Evolutionary conservation across 2,329 filamentous ascomycete species (phyloP).

Genomic region (Acephala macrosclerotiorum): DNA sequence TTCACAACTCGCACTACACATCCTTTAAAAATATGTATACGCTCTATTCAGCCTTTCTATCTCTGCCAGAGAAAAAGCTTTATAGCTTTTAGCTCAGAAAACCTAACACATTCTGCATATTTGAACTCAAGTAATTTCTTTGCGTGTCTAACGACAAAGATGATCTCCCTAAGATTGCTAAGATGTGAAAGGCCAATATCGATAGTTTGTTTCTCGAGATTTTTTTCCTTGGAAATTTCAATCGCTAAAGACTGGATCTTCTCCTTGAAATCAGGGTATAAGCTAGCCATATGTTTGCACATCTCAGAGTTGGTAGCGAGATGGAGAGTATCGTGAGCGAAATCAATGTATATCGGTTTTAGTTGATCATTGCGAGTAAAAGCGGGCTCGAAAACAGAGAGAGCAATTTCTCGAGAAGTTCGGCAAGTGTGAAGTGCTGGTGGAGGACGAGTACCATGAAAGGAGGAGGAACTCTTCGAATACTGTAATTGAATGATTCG

Average conservation of each 20-base stretch:
- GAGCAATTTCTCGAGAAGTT: slow-evolving; percentile 9
- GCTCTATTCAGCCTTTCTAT: not conserved
- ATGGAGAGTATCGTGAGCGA: slow-evolving; percentile 23
- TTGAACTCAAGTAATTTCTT: not conserved
- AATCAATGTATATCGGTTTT: slow-evolving; percentile 17
- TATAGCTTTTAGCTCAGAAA: not conserved
- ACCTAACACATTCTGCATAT: slow-evolving; percentile 9
- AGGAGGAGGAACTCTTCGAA: slow-evolving; percentile 15
- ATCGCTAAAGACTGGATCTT: slow-evolving; percentile 23
- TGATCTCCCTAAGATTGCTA: not conserved
- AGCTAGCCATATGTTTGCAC: not conserved
- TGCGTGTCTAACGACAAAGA: not conserved
- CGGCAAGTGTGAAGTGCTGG: slow-evolving; percentile 12
- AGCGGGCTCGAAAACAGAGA: slow-evolving; percentile 15
- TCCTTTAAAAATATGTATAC: not conserved
- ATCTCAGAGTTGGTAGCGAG: slow-evolving; percentile 16
- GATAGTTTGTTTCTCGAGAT: slow-evolving; percentile 13
- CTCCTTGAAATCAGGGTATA: slow-evolving; percentile 18
- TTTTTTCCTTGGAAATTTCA: slow-evolving; percentile 18
- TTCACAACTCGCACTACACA: slow-evolving; percentile 8
- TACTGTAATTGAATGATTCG: slow-evolving; percentile 20
- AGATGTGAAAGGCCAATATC: slow-evolving; percentile 9
- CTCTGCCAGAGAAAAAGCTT: not conserved
- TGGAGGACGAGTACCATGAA: slow-evolving; percentile 15
- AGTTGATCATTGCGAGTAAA: slow-evolving; percentile 13